Evolutionary conservation across 169 alveolate species (phyloP), one percentile per base, ranked within the genome.

Genomic region (Eimeria sp.): DNA sequence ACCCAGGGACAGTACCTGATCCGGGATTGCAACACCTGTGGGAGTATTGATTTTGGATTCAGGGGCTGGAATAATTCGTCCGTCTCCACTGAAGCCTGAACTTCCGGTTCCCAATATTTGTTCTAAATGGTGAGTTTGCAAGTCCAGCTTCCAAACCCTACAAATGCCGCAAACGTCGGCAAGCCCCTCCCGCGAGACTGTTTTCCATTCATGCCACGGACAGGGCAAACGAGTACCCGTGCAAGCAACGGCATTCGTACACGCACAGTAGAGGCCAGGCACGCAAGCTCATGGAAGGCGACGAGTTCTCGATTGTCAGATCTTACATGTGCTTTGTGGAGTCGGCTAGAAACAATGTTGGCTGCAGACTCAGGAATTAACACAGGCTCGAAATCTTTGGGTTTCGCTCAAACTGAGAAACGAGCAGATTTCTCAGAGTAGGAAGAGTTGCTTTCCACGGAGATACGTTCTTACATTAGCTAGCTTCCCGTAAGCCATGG

Each of bases 31-130:
- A 0, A 91, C 34, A 2, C 90, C 91, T 13, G 27, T 61, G 40
- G 91, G 95, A 40, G 84, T 20, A 27, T 47, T 18, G 63, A 91
- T 10, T 30, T 10, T 43, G 22, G 83, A 47, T 40, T 65, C 84
- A 6, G 90, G 51, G 4, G 95, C 95, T 20, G 95, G 91, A 34
- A 91, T 54, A 5, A 82, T 91, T 34, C 91, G 22, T 14, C 88
- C 95, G 57, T 51, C 91, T 9, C 89, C 95, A 45, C 83, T 75
- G 57, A 30, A 49, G 49, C 84, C 91, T 6, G 34, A 11, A 20
- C 51, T 11, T 40, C 95, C 95, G 22, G 45, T 65, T 43, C 95
- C 95, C 30, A 67, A 49, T 11, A 76, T 45, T 40, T 84, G 92
- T 43, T 84, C 80, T 34, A 84, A 14, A 20, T 14, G 80, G 20